Base-by-base conservation (phyloP, 2,329 filamentous ascomycete species). In the Hypoxylon sp. region DNA sequence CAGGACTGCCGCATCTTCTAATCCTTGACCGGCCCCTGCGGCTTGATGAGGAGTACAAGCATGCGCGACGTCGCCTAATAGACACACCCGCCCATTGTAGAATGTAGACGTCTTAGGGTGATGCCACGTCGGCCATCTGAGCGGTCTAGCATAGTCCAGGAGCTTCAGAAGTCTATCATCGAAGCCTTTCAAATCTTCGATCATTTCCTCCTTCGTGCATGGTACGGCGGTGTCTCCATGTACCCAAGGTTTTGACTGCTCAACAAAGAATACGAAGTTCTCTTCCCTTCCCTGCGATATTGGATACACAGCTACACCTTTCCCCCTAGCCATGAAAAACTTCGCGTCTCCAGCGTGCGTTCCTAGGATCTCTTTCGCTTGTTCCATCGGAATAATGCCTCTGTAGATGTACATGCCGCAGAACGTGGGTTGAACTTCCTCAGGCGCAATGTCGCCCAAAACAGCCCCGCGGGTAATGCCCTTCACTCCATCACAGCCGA, bases 391-490 rank as follows among this genome's bases (percentile, higher is more conserved):
- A 32, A 78, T 72, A 46, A 77, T 74, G 5, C 73, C 75, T 46
- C 75, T 68, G 60, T 77, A 78, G 51, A 74, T 73, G 64, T 76
- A 78, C 68, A 75, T 74, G 51, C 73, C 73, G 48, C 65, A 71
- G 50, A 77, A 78, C 1, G 63, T 72, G 30, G 75, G 74, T n/a
- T 66, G 59, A 11, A 78, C 70, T 41, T 75, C 68, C n/a, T 75
- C 64, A 13, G 74, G 76, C 3, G 64, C 63, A 11, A 62, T 60
- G 5, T 74, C 68, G 1, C 72, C 70, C 2, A 77, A 59, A 3
- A 77, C 75, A 21, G 64, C 19, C 30, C 62, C 62, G 21, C 75
- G 65, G 7, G 73, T 73, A 3, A 75, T 69, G 1, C 75, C 75
- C 58, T 74, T 74, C 2, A 76, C 73, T 9, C 75, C 74, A 49